Conservation (phyloP, 345 rosid species). For the Conringia planisiliqua region DNA sequence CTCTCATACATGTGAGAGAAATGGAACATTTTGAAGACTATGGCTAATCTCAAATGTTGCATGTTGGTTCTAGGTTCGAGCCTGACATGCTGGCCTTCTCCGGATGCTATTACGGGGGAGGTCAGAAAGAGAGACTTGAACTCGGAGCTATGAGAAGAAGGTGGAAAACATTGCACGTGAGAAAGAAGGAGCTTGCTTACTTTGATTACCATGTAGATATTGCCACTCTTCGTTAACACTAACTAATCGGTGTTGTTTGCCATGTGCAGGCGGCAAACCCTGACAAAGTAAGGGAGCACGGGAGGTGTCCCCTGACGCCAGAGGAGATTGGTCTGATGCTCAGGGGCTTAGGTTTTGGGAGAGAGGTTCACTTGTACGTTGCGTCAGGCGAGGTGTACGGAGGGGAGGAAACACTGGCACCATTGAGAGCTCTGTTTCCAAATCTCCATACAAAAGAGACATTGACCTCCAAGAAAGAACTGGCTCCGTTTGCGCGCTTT, state of each 20-base stretch:
- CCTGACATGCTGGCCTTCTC: slow-evolving; percentile 98
- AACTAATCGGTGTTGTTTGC: not conserved
- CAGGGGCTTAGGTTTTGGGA: slow-evolving; percentile 82
- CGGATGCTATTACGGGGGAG: slow-evolving; percentile 91
- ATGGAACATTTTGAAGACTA: not conserved
- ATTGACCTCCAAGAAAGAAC: slow-evolving; percentile 61
- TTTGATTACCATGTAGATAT: not conserved
- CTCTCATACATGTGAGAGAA: not conserved
- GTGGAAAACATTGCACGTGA: slow-evolving; percentile 85
- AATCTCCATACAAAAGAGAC: slow-evolving; percentile 85
- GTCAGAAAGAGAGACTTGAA: slow-evolving; percentile 69
- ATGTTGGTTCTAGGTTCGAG: slow-evolving; percentile 57
- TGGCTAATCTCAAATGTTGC: not conserved
- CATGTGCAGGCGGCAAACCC: slow-evolving; percentile 61
- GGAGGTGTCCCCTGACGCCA: slow-evolving; percentile 90
- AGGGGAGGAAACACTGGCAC: slow-evolving; percentile 78
- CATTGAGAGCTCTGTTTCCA: slow-evolving; percentile 79
- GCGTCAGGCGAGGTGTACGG: slow-evolving; percentile 95
- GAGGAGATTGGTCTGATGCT: slow-evolving; percentile 92
- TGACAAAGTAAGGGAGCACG: slow-evolving; percentile 71
- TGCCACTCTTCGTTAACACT: not conserved
- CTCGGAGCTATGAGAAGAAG: slow-evolving; percentile 78
- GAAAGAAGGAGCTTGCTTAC: not conserved
- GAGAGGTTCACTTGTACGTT: slow-evolving; percentile 75
- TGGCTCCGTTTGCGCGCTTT: slow-evolving; percentile 62